Conservation (phyloP, 2,329 filamentous ascomycete genomes). For the Trichoderma aggressivum region DNA sequence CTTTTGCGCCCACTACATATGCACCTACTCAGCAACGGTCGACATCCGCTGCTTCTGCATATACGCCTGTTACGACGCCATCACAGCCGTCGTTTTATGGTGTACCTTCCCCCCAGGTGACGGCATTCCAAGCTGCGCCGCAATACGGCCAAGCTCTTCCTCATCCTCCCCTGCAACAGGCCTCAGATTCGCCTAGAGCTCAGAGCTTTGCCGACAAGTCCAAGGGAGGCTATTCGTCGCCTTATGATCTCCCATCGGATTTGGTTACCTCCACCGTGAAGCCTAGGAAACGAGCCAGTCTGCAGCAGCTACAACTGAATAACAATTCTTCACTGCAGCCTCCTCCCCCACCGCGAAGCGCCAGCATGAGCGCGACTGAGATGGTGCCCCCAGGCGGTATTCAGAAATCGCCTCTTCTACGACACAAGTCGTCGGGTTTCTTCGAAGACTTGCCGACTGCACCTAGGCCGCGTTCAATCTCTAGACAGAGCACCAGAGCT, state of each 20-base stretch:
- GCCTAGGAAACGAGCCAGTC: conserved; percentile 62
- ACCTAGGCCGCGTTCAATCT: conserved; percentile 58
- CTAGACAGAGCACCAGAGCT: conserved; percentile 48
- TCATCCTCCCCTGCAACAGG: conserved; percentile 30
- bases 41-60: conserved; percentile 9
- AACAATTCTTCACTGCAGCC: conserved; percentile 37
- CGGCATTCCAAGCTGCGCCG: conserved; percentile 27
- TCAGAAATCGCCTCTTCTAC: conserved; percentile 32
- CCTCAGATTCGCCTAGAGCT: conserved; percentile 52
- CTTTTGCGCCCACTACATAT: conserved; percentile 9
- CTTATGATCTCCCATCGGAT: conserved; percentile 92
- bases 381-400: conserved; percentile 31
- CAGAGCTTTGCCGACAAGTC: conserved; percentile 89
- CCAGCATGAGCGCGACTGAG: conserved; percentile 49
- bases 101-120: neutral
- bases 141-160: conserved; percentile 39
- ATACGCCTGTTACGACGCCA: conserved; percentile 14
- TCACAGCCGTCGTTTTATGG: neutral
- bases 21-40: conserved; percentile 12
- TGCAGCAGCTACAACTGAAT: conserved; percentile 49
- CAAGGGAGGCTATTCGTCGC: conserved; percentile 89
- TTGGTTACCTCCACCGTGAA: conserved; percentile 56
- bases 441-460: conserved; percentile 73
- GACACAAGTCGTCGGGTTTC: conserved; percentile 55
- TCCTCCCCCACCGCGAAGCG: conserved; percentile 56